These are phyloP conservation scores for Pyronema domesticum DNA, from an alignment of 495 filamentous ascomycete genomes.

Conservation along the genomic window DNA sequence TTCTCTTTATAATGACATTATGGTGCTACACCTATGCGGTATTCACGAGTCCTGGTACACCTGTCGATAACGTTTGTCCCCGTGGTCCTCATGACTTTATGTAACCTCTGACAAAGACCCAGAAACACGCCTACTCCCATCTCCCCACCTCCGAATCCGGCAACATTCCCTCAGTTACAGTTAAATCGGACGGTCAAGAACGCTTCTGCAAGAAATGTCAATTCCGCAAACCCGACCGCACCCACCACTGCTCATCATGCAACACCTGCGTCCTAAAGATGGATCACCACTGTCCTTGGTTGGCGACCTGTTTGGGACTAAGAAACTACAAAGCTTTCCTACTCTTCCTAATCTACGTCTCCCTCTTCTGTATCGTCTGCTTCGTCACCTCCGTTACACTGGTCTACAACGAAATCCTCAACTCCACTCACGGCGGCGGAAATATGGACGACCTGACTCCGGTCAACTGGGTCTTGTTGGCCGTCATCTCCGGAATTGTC, in stretches of 20 bases:
- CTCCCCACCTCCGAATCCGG: slow-evolving; percentile 44
- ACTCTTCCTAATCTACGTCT: slow-evolving; percentile 82
- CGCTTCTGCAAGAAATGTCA: slow-evolving; percentile 97
- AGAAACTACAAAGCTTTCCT: slow-evolving; percentile 91
- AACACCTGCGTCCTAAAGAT: slow-evolving; percentile 90
- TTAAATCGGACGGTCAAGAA: slow-evolving; percentile 68
- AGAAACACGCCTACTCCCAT: slow-evolving; percentile 38
- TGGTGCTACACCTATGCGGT: slow-evolving; percentile 80
- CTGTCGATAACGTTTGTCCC: slow-evolving; percentile 32
- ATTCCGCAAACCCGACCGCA: slow-evolving; percentile 78
- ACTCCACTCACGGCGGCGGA: slow-evolving; percentile 26
- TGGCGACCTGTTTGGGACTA: slow-evolving; percentile 86
- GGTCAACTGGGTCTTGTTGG: slow-evolving; percentile 75
- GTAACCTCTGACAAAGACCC: slow-evolving; percentile 44
- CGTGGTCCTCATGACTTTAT: slow-evolving; percentile 33
- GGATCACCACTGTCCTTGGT: slow-evolving; percentile 98
- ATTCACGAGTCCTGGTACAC: slow-evolving; percentile 72
- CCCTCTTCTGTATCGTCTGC: slow-evolving; percentile 65
- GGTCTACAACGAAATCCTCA: slow-evolving; percentile 62
- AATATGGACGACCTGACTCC: slow-evolving; percentile 56
- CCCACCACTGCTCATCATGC: slow-evolving; percentile 92
- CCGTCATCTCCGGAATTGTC: slow-evolving; percentile 76
- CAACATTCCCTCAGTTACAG: slow-evolving; percentile 52
- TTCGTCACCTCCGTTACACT: slow-evolving; percentile 55
- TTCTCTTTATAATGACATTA: slow-evolving; percentile 64